These are phyloP conservation scores for Epithemia pelagica DNA, from an alignment of 108 stramenopile species.

Conservation along the genomic window DNA sequence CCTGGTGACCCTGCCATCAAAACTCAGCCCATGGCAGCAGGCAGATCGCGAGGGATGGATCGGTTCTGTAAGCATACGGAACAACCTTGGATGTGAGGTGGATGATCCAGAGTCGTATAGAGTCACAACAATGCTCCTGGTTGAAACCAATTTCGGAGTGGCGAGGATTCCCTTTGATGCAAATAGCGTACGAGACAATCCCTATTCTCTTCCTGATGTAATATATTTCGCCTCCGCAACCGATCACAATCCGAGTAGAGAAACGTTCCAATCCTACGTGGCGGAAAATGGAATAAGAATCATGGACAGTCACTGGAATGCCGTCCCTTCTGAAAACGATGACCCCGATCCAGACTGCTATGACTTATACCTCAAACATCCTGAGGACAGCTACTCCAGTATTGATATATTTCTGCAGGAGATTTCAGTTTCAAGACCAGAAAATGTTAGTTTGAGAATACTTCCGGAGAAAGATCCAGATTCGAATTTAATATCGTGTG, in stretches of 20 bases:
- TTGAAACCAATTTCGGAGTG: slow-evolving; percentile 32
- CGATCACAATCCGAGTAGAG: slow-evolving; percentile 6
- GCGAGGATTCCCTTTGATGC: slow-evolving; percentile 26
- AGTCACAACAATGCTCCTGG: slow-evolving; percentile 29
- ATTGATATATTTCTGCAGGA: not conserved
- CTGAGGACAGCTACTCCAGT: not conserved
- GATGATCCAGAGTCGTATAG: slow-evolving; percentile 17
- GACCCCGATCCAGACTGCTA: not conserved
- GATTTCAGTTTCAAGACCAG: not conserved
- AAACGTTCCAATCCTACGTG: slow-evolving; percentile 1
- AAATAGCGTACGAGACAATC: slow-evolving; percentile 26
- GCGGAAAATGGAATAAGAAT: not conserved
- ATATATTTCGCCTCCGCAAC: slow-evolving; percentile 21
- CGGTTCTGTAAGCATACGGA: not conserved
- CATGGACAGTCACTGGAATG: slow-evolving; percentile 7
- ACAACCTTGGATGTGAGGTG: not conserved
- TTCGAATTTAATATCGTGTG: not conserved
- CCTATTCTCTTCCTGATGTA: slow-evolving; percentile 30
- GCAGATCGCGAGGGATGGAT: slow-evolving; percentile 1
- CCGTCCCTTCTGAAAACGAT: not conserved
- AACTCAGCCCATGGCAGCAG: not conserved
- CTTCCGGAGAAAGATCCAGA: not conserved
- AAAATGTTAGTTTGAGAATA: not conserved
- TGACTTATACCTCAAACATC: not conserved
- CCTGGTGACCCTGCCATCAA: not conserved